phyloP scores from a whole-genome alignment of 1,284 basidiomycete species.

The Tremellales sp. region DNA sequence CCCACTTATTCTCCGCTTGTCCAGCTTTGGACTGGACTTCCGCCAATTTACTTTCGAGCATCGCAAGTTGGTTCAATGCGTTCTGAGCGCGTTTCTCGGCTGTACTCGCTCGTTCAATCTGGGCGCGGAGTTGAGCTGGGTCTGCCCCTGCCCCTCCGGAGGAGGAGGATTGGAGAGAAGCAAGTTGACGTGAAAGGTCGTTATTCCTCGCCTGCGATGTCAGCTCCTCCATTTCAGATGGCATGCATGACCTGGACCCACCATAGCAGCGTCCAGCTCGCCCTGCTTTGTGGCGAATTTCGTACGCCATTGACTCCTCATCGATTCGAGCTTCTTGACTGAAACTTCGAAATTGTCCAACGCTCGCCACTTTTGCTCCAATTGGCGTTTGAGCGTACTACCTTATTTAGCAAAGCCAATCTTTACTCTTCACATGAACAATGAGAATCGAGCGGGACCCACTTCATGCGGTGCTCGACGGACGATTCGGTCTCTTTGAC shows the following conservation, averaged over 20 bases:
- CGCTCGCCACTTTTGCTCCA: conserved; percentile 84
- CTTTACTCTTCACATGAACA: neutral
- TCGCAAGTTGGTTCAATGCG: conserved; percentile 73
- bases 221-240: conserved; percentile 1
- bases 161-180: conserved; percentile 62
- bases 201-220: conserved; percentile 63
- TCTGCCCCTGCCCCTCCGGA: conserved; percentile 53
- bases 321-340: conserved; percentile 76
- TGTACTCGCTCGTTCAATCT: conserved; percentile 67
- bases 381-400: conserved; percentile 74
- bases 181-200: conserved; percentile 71
- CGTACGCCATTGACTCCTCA: conserved; percentile 79
- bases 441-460: conserved; percentile 18
- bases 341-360: conserved; percentile 89
- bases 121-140: conserved; percentile 55
- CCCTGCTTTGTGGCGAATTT: conserved; percentile 78
- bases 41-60: conserved; percentile 77
- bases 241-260: conserved; percentile 34
- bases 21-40: conserved; percentile 65
- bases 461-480: conserved; percentile 46
- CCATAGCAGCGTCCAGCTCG: conserved; percentile 81
- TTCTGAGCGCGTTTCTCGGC: conserved; percentile 77
- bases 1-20: conserved; percentile 79
- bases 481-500: conserved; percentile 70
- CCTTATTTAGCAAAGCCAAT: neutral